Conservation (phyloP, 169 alveolate genomes). For the Theileria orientalis region DNA sequence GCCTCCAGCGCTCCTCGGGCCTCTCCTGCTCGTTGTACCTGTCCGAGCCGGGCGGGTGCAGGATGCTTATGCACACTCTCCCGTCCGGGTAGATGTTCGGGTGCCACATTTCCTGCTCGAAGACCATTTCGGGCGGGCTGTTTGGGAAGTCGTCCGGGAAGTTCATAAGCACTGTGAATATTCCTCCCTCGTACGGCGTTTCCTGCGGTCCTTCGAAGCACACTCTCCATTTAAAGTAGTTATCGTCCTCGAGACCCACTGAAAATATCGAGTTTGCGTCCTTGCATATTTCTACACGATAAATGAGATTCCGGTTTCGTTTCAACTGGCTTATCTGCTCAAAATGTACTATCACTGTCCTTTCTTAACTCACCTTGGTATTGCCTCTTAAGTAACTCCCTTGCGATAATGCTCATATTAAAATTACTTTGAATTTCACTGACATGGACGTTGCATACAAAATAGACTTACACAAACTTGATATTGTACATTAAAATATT, state of each 20-base stretch:
- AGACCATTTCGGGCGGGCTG: slow-evolving; percentile 96
- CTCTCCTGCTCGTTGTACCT: slow-evolving; percentile 92
- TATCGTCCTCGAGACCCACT: slow-evolving; percentile 94
- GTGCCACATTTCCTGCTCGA: slow-evolving; percentile 96
- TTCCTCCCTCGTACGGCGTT: slow-evolving; percentile 96
- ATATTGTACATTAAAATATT: no score
- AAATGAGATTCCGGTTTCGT: no score
- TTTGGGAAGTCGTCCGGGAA: slow-evolving; percentile 97
- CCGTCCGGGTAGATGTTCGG: slow-evolving; percentile 95
- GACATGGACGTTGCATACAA: no score
- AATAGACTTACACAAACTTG: no score
- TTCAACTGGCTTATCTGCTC: not conserved
- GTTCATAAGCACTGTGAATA: slow-evolving; percentile 90
- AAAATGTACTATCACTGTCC: not conserved
- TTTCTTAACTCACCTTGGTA: slow-evolving; percentile 13
- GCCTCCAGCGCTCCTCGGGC: slow-evolving; percentile 99
- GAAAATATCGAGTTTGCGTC: slow-evolving; percentile 88
- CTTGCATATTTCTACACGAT: slow-evolving; percentile 75
- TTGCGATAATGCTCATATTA: slow-evolving; percentile 44
- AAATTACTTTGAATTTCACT: not conserved
- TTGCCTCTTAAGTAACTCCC: slow-evolving; percentile 45
- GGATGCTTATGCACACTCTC: slow-evolving; percentile 95
- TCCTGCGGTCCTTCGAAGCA: slow-evolving; percentile 96
- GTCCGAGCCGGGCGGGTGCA: slow-evolving; percentile 96
- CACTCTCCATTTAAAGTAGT: slow-evolving; percentile 92